Evolutionary conservation across 805 yeast species (phyloP), one percentile per base, ranked within the genome.

Genomic region (Pichia pseudocactophila): DNA sequence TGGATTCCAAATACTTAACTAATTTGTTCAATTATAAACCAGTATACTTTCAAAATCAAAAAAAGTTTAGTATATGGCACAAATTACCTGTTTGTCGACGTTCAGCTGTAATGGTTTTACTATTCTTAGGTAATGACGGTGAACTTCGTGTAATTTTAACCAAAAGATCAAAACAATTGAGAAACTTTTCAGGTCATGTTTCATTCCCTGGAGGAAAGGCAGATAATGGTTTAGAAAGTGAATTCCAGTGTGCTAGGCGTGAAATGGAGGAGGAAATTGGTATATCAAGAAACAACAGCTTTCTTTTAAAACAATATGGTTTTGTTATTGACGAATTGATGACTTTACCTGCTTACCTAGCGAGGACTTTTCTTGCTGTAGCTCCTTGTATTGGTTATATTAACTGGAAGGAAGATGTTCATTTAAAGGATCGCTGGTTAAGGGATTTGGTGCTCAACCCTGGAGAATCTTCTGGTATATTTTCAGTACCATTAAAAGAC

Each of bases 121-220:
- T 89, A 19, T 88, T 84, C 51, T 56, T 78, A 8, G 94, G 94
- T 5, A 65, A 65, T n/a, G 60, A 66, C 35, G 90, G 90, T 2
- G 94, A 87, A 50, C 61, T 88, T 16, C 62, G 90, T 35, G 94
- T 86, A 27, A 67, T 89, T 3, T 62, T 89, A 39, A 89, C 97
- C 1, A 79, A 82, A 51, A 63, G 97, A 47, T 78, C 94, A 3
- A 68, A 82, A 37, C 67, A 71, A 30, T 66, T 90, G 52, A 68
- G 78, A 38, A 75, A 75, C 41, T 89, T 88, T 63, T 82, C 92
- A 0, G 96, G 97, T 5, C 96, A 89, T 58, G 83, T 84, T 6
- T 86, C 96, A 2, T 67, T 89, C 8, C 97, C 97, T 4, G 97
- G 97, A 2, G 97, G 97, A 8, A 85, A 82, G 55, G 88, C 95